A percentile compares a stretch with the other conserved stretches of the same genome.
Conservation (phyloP, 306 rosid genomes). For the Boehmeria nivea region DNA sequence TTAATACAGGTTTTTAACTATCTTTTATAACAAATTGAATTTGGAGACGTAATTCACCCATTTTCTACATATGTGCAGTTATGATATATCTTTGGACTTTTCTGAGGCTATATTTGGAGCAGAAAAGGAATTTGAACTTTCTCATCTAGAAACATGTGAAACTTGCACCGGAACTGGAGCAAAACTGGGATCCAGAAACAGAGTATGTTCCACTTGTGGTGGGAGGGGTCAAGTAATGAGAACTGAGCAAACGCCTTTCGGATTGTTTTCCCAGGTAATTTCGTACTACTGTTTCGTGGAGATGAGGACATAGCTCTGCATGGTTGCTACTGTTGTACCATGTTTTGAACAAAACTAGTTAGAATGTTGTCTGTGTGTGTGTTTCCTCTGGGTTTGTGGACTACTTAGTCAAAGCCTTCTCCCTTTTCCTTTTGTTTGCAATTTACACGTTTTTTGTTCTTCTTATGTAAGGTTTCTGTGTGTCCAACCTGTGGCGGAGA, state of each 20-base stretch:
- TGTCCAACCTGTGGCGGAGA: constrained; percentile 92
- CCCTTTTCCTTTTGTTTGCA: no score
- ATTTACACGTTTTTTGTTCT: background rate
- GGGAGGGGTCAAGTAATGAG: constrained; percentile 99
- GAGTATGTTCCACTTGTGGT: constrained; percentile 94
- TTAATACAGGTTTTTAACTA: constrained; percentile 1
- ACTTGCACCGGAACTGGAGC: constrained; percentile 82
- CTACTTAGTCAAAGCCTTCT: background rate
- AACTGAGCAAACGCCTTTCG: constrained; percentile 99
- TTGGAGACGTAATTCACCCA: constrained; percentile 18
- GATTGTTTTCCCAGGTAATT: constrained; percentile 92
- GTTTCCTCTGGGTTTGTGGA: background rate
- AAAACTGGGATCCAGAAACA: constrained; percentile 76
- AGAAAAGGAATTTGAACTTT: constrained; percentile 87
- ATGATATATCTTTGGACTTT: constrained; percentile 77
- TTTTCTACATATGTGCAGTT: constrained; percentile 55
- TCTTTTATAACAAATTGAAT: background rate
- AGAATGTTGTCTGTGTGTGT: background rate
- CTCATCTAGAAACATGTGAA: constrained; percentile 96
- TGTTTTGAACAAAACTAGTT: background rate
- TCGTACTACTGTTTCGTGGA: constrained; percentile 13
- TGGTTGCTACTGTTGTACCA: background rate
- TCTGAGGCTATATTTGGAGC: constrained; percentile 88
- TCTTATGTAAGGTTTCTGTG: constrained; percentile 49
- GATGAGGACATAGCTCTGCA: constrained; percentile 13